phyloP scores from a whole-genome alignment of 2,329 filamentous ascomycete genomes.

The Sporothrix inflata region DNA sequence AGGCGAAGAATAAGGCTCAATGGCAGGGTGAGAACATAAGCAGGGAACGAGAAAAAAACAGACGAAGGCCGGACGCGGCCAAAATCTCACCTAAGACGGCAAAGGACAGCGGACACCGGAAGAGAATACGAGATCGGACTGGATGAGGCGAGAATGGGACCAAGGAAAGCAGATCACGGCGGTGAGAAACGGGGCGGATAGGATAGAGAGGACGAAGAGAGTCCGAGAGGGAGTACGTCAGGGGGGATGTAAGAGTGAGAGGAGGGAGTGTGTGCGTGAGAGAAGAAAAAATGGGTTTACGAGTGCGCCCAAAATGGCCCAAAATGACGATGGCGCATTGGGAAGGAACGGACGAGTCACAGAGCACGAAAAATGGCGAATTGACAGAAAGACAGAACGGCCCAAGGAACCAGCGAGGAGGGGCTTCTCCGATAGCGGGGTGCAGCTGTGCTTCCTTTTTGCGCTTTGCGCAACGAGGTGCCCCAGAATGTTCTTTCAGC shows the following conservation, averaged over 20 bases:
- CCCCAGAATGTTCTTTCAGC: background rate
- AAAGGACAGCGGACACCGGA: background rate
- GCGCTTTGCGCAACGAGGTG: background rate
- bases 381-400: background rate
- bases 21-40: constrained; percentile 6
- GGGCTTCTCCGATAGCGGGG: constrained; percentile 23
- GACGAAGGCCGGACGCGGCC: background rate
- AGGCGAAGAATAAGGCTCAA: constrained; percentile 7
- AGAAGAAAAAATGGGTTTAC: background rate
- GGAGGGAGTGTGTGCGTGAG: background rate
- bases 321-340: constrained; percentile 6
- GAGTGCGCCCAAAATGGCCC: background rate
- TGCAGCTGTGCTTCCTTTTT: background rate
- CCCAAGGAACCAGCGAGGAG: background rate
- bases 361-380: background rate
- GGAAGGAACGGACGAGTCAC: background rate
- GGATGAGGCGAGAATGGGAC: constrained; percentile 1
- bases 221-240: background rate
- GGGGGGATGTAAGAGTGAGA: background rate
- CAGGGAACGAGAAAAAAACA: background rate
- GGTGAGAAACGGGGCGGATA: constrained; percentile 7
- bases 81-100: constrained; percentile 24
- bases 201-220: background rate
- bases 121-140: background rate
- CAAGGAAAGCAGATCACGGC: background rate